Conservation (phyloP, 1,139 yeast species). For the Ashbya aceris region DNA sequence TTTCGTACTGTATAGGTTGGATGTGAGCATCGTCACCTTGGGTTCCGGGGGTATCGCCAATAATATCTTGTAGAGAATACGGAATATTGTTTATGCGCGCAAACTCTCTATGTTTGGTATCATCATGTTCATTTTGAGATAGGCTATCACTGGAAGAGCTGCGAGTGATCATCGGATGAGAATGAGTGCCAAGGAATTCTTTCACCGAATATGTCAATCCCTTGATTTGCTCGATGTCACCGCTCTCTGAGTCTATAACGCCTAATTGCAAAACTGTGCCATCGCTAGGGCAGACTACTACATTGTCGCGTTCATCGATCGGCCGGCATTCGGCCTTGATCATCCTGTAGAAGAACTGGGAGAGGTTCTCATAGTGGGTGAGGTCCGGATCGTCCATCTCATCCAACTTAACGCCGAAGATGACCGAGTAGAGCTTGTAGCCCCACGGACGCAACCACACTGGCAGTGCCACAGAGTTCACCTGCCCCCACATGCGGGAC, state of each 20-base stretch:
- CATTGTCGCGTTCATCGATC: constrained; percentile 46
- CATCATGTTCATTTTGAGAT: constrained; percentile 23
- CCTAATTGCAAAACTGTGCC: constrained; percentile 88
- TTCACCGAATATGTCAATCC: constrained; percentile 91
- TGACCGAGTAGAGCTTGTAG: constrained; percentile 61
- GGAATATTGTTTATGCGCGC: constrained; percentile 71
- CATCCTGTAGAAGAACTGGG: constrained; percentile 85
- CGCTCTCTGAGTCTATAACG: constrained; percentile 53
- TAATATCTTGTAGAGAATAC: constrained; percentile 58
- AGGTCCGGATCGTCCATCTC: constrained; percentile 85
- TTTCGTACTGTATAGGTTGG: constrained; percentile 39
- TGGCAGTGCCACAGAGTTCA: constrained; percentile 77
- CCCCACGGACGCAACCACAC: constrained; percentile 83
- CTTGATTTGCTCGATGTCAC: constrained; percentile 92
- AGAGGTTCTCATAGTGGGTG: constrained; percentile 61
- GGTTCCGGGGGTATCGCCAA: constrained; percentile 38
- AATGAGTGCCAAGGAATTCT: constrained; percentile 67
- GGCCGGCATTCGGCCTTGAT: constrained; percentile 78
- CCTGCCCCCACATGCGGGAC: constrained; percentile 89
- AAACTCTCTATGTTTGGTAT: constrained; percentile 62
- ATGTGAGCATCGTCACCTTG: constrained; percentile 31
- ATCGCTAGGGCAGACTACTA: constrained; percentile 83
- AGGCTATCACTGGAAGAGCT: constrained; percentile 24
- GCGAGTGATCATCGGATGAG: constrained; percentile 24
- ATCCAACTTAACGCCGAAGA: constrained; percentile 82